A percentile compares a stretch with the other conserved stretches of the same genome.
Conservation (phyloP, 345 rosid species). For the Brassica napus region DNA sequence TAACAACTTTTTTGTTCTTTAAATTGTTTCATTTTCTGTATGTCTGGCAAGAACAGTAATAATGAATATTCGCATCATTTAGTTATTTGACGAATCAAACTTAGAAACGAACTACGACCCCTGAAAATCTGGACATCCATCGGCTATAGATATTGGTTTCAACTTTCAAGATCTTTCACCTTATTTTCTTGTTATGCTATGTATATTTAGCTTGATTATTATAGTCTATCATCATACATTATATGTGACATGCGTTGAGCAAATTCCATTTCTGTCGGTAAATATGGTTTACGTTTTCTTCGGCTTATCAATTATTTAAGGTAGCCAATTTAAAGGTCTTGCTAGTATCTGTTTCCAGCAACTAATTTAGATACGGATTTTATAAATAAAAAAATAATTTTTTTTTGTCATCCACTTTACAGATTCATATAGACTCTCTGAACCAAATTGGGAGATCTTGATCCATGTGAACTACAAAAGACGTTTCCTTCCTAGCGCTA, state of each 20-base stretch:
- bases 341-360: conserved; percentile 5
- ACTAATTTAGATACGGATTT: background rate
- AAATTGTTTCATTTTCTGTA: background rate
- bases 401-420: too few species aligned
- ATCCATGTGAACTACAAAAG: too few species aligned
- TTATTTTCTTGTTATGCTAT: conserved; percentile 4
- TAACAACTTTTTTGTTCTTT: background rate
- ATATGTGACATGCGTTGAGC: background rate
- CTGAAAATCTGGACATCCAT: conserved; percentile 16
- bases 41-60: background rate
- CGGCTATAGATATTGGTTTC: background rate
- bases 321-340: background rate
- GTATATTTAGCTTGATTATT: background rate
- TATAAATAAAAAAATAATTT: background rate
- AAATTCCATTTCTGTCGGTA: conserved; percentile 4
- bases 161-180: conserved; percentile 11
- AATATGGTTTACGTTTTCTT: background rate
- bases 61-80: background rate
- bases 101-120: conserved; percentile 3
- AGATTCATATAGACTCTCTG: too few species aligned
- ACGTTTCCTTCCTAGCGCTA: too few species aligned
- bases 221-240: background rate
- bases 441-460: too few species aligned
- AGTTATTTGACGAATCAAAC: background rate
- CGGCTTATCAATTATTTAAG: background rate